Evolutionary conservation across 2,329 filamentous ascomycete species (phyloP).

Genomic region (Coleophoma crateriformis): DNA sequence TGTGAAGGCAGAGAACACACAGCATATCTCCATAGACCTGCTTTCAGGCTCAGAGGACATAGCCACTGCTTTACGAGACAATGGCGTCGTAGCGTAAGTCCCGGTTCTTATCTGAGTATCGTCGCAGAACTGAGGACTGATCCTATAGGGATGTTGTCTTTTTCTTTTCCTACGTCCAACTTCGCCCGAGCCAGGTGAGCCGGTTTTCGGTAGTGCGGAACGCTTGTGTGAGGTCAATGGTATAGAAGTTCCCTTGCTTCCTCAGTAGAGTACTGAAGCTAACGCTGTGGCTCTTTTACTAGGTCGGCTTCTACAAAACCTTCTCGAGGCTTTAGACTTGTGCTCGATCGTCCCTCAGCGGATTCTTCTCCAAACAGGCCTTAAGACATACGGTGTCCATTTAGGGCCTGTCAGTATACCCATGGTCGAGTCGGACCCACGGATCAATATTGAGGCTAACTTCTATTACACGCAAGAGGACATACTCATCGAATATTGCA

Average conservation of each 20-base stretch:
- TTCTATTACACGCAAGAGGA: slow-evolving; percentile 53
- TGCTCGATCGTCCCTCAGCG: slow-evolving; percentile 2
- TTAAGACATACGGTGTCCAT: slow-evolving; percentile 25
- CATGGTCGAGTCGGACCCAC: slow-evolving; percentile 38
- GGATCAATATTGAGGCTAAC: slow-evolving; percentile 39
- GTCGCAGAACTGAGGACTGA: background rate
- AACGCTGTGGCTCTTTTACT: too few species aligned
- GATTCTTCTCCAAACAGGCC: slow-evolving; percentile 22
- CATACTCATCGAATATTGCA: slow-evolving; percentile 36
- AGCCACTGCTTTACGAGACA: background rate
- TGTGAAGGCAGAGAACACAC: background rate
- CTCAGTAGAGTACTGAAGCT: too few species aligned
- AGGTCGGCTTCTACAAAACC: slow-evolving; percentile 1
- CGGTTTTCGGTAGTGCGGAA: slow-evolving; percentile 2
- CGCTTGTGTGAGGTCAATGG: slow-evolving; percentile 2
- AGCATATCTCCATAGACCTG: background rate
- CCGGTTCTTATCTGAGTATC: background rate
- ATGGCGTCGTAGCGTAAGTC: background rate
- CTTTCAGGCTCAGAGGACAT: background rate
- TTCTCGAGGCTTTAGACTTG: slow-evolving; percentile 1
- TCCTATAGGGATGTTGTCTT: slow-evolving; percentile 1
- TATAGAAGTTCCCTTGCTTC: too few species aligned
- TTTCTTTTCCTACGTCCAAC: slow-evolving; percentile 4
- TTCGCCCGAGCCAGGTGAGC: background rate
- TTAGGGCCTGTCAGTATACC: slow-evolving; percentile 29